Conservation (phyloP, 768 basidiomycete species). For the Suillus subaureus region DNA sequence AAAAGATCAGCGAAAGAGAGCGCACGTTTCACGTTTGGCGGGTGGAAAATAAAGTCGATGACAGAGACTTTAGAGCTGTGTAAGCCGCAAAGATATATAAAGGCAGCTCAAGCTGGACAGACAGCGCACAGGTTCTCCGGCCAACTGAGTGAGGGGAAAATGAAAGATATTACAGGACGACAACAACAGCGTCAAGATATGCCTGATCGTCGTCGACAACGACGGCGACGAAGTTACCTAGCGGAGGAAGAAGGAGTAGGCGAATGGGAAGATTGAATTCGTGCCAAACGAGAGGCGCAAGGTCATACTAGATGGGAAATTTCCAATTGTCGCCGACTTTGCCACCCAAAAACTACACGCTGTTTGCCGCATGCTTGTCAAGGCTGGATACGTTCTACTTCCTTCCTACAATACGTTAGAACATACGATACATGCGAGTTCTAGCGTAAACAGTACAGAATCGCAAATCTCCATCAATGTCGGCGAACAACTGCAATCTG, state of each 20-base stretch:
- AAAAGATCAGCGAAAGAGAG: constrained; percentile 5
- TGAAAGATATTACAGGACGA: constrained; percentile 12
- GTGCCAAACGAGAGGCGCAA: constrained; percentile 35
- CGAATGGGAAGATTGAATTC: constrained; percentile 26
- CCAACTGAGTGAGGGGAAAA: constrained; percentile 6
- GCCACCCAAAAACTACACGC: constrained; percentile 33
- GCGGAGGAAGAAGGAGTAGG: constrained; percentile 4
- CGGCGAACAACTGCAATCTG: constrained; percentile 83
- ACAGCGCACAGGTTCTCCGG: constrained; percentile 8
- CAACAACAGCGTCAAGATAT: constrained; percentile 11
- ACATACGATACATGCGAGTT: not conserved
- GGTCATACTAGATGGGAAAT: constrained; percentile 41
- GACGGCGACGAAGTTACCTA: not conserved
- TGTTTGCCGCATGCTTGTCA: constrained; percentile 22
- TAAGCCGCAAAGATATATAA: constrained; percentile 18
- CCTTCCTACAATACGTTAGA: constrained; percentile 6
- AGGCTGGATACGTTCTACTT: not conserved
- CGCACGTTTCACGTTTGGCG: constrained; percentile 7
- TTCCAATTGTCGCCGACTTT: constrained; percentile 21
- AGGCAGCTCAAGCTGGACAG: constrained; percentile 10
- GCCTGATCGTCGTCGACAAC: constrained; percentile 8
- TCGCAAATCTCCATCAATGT: constrained; percentile 40
- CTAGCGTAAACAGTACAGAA: not conserved
- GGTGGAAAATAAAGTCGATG: constrained; percentile 15
- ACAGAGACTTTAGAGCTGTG: constrained; percentile 15